Evolutionary conservation across 2,329 filamentous ascomycete species (phyloP).

Genomic region (Xylaria digitata): DNA sequence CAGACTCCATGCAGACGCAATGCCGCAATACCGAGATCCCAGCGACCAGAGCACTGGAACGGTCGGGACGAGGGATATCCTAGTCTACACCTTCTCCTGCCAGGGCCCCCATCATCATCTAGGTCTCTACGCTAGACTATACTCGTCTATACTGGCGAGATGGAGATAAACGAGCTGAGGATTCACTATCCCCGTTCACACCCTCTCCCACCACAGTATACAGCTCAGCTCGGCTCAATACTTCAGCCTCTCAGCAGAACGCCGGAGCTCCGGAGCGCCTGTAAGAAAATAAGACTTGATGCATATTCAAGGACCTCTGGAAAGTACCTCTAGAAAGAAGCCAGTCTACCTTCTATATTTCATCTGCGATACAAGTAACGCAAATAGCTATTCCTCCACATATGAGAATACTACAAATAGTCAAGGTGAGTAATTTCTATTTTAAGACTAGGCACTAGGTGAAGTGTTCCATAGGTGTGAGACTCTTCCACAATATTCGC

Average conservation of each 20-base stretch:
- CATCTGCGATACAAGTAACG: not conserved
- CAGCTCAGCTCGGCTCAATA: not conserved
- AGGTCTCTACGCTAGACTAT: conserved; percentile 2
- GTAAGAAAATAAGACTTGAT: not conserved
- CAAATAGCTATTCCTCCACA: not conserved
- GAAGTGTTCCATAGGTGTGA: not conserved
- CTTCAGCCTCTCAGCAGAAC: not conserved
- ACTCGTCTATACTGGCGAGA: not conserved
- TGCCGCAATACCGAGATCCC: conserved; percentile 13
- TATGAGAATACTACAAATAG: not conserved
- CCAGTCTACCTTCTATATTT: not conserved
- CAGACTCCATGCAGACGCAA: conserved; percentile 10
- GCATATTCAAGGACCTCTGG: not conserved
- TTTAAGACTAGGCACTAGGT: no score
- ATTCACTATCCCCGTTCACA: not conserved
- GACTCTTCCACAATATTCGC: not conserved
- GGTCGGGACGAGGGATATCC: not conserved
- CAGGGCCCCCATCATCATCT: not conserved
- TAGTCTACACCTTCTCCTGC: not conserved
- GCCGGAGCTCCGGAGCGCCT: not conserved
- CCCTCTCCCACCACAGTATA: not conserved
- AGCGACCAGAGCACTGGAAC: conserved; percentile 2
- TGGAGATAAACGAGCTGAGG: not conserved
- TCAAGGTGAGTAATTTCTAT: not conserved
- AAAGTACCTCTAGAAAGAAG: not conserved